Evolutionary conservation across 768 basidiomycete genomes (phyloP).

Genomic region (Cystofilobasidium bisporidii): DNA sequence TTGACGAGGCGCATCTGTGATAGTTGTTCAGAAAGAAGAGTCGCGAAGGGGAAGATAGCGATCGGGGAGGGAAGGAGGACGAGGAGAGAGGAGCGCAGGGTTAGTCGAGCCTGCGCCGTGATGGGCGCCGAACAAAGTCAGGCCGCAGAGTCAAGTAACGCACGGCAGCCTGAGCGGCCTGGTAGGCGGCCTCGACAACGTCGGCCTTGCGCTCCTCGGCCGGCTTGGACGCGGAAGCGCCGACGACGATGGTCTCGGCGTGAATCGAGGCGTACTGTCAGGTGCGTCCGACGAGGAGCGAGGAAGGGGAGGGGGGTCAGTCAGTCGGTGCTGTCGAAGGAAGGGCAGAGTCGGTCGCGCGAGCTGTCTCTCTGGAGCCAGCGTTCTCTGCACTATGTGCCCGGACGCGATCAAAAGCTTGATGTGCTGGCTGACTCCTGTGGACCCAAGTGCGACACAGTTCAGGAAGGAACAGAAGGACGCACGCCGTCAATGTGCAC

Average conservation of each 20-base stretch:
- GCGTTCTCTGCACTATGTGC: too few species aligned
- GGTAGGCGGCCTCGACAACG: slow-evolving; percentile 85
- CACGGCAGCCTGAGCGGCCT: slow-evolving; percentile 73
- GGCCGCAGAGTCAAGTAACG: background rate
- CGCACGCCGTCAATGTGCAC: slow-evolving; percentile 82
- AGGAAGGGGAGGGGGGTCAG: background rate
- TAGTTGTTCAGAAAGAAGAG: too few species aligned
- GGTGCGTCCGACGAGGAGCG: background rate
- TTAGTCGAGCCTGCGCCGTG: too few species aligned
- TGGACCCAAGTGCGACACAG: background rate
- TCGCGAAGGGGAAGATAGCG: too few species aligned
- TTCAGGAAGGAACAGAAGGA: background rate
- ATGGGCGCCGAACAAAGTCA: too few species aligned
- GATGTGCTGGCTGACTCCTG: too few species aligned
- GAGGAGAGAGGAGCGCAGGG: background rate
- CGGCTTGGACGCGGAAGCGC: slow-evolving; percentile 60
- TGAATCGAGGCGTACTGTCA: slow-evolving; percentile 66
- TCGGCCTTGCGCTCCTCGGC: slow-evolving; percentile 81
- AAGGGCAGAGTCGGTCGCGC: too few species aligned
- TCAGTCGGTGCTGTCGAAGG: slow-evolving; percentile 4
- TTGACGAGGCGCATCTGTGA: slow-evolving; percentile 66
- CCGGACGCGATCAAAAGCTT: too few species aligned
- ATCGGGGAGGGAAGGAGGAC: too few species aligned
- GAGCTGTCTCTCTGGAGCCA: too few species aligned
- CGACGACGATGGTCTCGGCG: slow-evolving; percentile 87